phyloP scores from a whole-genome alignment of 192 early-diverging fungal species.

The Podila horticola region DNA sequence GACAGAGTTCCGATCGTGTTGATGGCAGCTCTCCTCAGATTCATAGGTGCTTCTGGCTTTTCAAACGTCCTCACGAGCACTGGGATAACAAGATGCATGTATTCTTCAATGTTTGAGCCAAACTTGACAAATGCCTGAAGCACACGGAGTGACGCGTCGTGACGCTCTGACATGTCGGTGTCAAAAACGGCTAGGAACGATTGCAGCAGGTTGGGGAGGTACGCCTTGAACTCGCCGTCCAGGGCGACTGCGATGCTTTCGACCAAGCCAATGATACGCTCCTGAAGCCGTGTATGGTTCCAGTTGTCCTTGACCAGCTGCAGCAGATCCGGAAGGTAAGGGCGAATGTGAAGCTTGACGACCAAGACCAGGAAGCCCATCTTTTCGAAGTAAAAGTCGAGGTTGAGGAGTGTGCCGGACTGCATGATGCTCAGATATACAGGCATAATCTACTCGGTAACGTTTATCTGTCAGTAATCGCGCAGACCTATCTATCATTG shows the following conservation, averaged over 20 bases:
- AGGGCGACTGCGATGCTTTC: constrained; percentile 88
- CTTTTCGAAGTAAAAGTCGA: constrained; percentile 93
- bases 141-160: constrained; percentile 71
- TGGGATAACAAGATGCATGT: constrained; percentile 91
- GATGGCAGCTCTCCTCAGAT: constrained; percentile 73
- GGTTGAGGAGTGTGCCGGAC: constrained; percentile 77
- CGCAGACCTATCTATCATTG: background rate
- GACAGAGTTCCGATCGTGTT: constrained; percentile 78
- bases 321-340: constrained; percentile 84
- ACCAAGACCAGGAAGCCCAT: constrained; percentile 84
- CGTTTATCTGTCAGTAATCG: background rate
- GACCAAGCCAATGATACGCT: constrained; percentile 85
- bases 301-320: constrained; percentile 82
- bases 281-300: constrained; percentile 79
- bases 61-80: constrained; percentile 86
- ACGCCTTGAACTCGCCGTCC: constrained; percentile 89
- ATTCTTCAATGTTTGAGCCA: constrained; percentile 91
- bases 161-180: constrained; percentile 74
- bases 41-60: constrained; percentile 66
- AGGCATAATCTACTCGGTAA: constrained; percentile 79
- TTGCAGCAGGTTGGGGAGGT: constrained; percentile 82
- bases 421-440: constrained; percentile 89
- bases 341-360: constrained; percentile 90
- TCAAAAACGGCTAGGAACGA: constrained; percentile 90
- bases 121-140: constrained; percentile 85